A percentile compares a stretch with the other conserved stretches of the same genome.
Evolutionary conservation across 768 basidiomycete species (phyloP).

Genomic region (Rhizopogon roseolus): DNA sequence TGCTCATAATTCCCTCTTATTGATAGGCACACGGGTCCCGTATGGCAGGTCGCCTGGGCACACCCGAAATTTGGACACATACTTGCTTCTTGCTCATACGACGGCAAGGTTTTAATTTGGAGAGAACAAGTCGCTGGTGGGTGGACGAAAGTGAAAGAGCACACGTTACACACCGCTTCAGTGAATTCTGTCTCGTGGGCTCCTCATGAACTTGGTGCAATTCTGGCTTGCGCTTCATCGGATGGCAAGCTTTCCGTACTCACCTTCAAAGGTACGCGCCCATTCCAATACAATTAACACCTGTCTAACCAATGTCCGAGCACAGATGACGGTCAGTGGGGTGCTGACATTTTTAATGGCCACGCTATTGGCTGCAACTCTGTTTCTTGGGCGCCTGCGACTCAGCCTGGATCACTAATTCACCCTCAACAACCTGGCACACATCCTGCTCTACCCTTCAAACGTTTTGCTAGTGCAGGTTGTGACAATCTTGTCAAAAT

Average conservation of each 20-base stretch:
- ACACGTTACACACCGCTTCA: slow-evolving; percentile 87
- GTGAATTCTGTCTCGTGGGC: slow-evolving; percentile 99
- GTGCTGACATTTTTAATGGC: slow-evolving; percentile 89
- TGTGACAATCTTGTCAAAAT: slow-evolving; percentile 94
- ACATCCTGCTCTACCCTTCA: slow-evolving; percentile 50
- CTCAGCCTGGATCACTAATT: slow-evolving; percentile 79
- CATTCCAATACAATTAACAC: neutral
- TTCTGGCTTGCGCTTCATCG: slow-evolving; percentile 92
- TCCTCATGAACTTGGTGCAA: slow-evolving; percentile 97
- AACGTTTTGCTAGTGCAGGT: slow-evolving; percentile 91
- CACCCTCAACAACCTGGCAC: slow-evolving; percentile 50
- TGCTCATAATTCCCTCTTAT: neutral
- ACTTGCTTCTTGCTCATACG: slow-evolving; percentile 96
- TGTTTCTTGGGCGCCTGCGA: slow-evolving; percentile 94
- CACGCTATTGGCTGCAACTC: slow-evolving; percentile 97
- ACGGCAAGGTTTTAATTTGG: slow-evolving; percentile 98
- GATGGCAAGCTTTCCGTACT: slow-evolving; percentile 96
- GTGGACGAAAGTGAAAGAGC: slow-evolving; percentile 96
- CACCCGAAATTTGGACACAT: slow-evolving; percentile 97
- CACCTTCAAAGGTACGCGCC: slow-evolving; percentile 85
- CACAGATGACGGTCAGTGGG: slow-evolving; percentile 92
- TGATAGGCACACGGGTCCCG: slow-evolving; percentile 86
- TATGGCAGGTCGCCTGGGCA: slow-evolving; percentile 98
- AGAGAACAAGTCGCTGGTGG: slow-evolving; percentile 75
- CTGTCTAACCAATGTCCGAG: neutral